Base-by-base conservation (phyloP, 202 grass and related monocot species). In the Schoenoplectus tabernaemontani region DNA sequence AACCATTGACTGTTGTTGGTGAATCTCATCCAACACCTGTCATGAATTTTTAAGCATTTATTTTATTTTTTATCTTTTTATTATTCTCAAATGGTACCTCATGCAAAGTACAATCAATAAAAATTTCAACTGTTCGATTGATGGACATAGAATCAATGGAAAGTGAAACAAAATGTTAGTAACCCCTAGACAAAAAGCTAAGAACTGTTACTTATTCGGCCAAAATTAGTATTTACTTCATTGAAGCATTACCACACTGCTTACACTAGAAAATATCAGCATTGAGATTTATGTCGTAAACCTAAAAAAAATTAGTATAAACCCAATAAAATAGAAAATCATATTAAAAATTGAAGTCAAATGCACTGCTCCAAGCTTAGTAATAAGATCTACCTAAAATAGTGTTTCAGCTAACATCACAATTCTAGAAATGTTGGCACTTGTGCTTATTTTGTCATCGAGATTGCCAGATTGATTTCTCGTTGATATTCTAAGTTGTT, bases 1-100 rank as follows among this genome's bases (percentile, higher is more conserved):
- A 54, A 86, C 86, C 78, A 90, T 84, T 75, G 95, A 94, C 53
- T n/a, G n/a, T n/a, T 97, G 95, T 78, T 97, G 95, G 67, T 97
- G 91, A 34, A 97, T 97, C 88, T 97, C 95, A 92, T 97, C 95
- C 82, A 94, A 83, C 70, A 97, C 95, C 95, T 97, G 57, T 65
- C 39, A 32, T 81, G 58, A 65, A 46, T 76, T 56, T 81, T 33
- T 33, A 81, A 59, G 60, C 13, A 78, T 26, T 16, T 2, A n/a
- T 68, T 59, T 33, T 33, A 7, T 67, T 32, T n/a, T 62, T 62
- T 9, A 5, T 39, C 6, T 67, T 61, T 67, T 20, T 22, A 42
- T n/a, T n/a, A n/a, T n/a, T n/a, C n/a, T n/a, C n/a, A n/a, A n/a
- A n/a, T n/a, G n/a, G n/a, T n/a, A n/a, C n/a, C n/a, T n/a, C n/a